Evolutionary conservation across 805 yeast species (phyloP).

Genomic region (Blastobotrys muscicola): DNA sequence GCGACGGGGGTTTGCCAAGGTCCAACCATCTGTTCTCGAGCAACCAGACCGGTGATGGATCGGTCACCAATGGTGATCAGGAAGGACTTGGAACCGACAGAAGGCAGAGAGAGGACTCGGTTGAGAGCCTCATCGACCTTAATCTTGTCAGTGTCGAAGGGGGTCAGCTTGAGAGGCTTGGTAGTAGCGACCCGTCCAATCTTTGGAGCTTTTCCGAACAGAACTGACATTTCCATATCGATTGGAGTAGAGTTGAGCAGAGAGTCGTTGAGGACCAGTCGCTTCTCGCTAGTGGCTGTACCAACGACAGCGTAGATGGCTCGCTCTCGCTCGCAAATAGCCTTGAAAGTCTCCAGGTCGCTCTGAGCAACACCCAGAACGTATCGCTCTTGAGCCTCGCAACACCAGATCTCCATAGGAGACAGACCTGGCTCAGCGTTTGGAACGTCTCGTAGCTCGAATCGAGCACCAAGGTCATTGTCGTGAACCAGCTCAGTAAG

Average conservation of each 20-base stretch:
- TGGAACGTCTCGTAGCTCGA: slow-evolving; percentile 83
- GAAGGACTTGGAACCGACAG: slow-evolving; percentile 93
- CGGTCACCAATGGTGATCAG: slow-evolving; percentile 97
- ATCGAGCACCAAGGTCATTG: slow-evolving; percentile 87
- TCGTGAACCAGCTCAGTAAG: slow-evolving; percentile 96
- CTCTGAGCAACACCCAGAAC: slow-evolving; percentile 85
- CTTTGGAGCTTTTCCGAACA: slow-evolving; percentile 96
- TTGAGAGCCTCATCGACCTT: slow-evolving; percentile 55
- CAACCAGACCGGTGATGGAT: slow-evolving; percentile 92
- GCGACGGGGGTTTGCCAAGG: slow-evolving; percentile 99
- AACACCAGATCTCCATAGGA: slow-evolving; percentile 99
- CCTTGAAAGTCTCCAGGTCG: slow-evolving; percentile 60
- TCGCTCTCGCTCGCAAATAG: slow-evolving; percentile 87
- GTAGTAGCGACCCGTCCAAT: slow-evolving; percentile 71
- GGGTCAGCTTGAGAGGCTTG: slow-evolving; percentile 39
- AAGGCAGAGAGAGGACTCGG: slow-evolving; percentile 79
- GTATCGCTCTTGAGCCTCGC: slow-evolving; percentile 97
- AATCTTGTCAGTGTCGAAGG: slow-evolving; percentile 25
- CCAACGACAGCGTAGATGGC: slow-evolving; percentile 97
- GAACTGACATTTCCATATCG: slow-evolving; percentile 87
- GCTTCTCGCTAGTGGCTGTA: slow-evolving; percentile 77
- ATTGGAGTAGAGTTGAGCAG: slow-evolving; percentile 77
- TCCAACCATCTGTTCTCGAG: slow-evolving; percentile 97
- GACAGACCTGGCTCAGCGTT: slow-evolving; percentile 97
- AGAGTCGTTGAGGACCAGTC: slow-evolving; percentile 71